Base-by-base conservation (phyloP, 768 basidiomycete genomes). In the Cyclocybe cylindracea region DNA sequence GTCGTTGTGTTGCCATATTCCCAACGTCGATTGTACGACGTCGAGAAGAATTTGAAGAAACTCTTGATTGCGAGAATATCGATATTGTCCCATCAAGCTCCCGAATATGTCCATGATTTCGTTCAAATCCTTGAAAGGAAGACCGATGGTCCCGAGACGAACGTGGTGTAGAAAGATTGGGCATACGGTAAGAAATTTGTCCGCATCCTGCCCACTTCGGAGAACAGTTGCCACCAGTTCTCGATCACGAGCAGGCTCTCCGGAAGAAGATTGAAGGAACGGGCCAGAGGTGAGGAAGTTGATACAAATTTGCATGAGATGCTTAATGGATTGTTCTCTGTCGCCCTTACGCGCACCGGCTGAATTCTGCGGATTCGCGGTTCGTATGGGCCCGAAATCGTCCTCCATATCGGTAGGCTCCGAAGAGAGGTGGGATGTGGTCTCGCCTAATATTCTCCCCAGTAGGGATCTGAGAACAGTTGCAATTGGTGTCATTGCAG, bases 281-380 rank as follows among this genome's bases (percentile, higher is more conserved):
- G 87, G 86, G n/a, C 81, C 79, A 16, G 79, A 70, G 2, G 86
- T 74, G 29, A 91, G 73, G 58, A 89, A 82, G 13, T 77, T 62
- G 36, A 89, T 63, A 61, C 84, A 90, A 18, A 79, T 66, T 43
- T 80, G 75, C 34, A 78, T 64, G 18, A 82, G 70, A 45, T 65
- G 68, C 8, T 66, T 68, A 14, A 65, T 61, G 16, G 68, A 61
- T 31, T 55, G 59, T 31, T 62, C 42, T 19, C 72, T 66, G 4
- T 64, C 68, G 14, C 52, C 53, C 9, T 41, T 53, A 34, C 55
- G 61, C 16, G 65, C 64, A 18, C 66, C 55, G 1, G 71, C 68
- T 33, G 67, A 66, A 35, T 60, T 60, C 49, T 67, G 67, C 39
- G 62, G 58, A n/a, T 69, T 62, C 6, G 69, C 63, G 6, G 76